A percentile compares a stretch with the other conserved stretches of the same genome.
Conservation (phyloP, 805 yeast genomes). For the Naumovozyma baii region DNA sequence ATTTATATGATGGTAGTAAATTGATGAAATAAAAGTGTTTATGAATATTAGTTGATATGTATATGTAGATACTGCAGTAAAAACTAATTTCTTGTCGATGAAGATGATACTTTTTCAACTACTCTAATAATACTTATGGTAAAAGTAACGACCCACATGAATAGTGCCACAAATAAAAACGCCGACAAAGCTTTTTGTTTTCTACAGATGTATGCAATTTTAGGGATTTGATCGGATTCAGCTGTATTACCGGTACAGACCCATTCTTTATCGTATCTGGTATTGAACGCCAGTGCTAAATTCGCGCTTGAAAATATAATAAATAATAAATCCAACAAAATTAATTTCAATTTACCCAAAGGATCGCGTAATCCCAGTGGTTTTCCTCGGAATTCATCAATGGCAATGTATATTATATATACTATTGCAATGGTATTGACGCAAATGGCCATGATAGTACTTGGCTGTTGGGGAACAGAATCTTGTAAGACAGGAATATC, state of each 20-base stretch:
- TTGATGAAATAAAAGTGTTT: too few relatives aligned
- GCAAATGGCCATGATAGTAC: constrained; percentile 85
- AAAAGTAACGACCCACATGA: constrained; percentile 79
- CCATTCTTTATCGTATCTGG: constrained; percentile 75
- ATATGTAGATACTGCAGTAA: too few relatives aligned
- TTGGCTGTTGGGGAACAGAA: constrained; percentile 61
- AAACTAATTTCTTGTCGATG: constrained; percentile 12
- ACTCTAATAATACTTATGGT: constrained; percentile 75
- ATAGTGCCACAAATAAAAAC: constrained; percentile 63
- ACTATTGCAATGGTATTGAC: constrained; percentile 72
- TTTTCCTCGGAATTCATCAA: constrained; percentile 85
- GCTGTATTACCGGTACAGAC: constrained; percentile 40
- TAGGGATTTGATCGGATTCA: constrained; percentile 20
- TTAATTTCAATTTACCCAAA: constrained; percentile 66
- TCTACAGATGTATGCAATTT: constrained; percentile 50
- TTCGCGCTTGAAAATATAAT: constrained; percentile 86
- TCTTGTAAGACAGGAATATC: constrained; percentile 6
- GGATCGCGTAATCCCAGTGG: constrained; percentile 89
- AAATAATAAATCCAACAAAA: constrained; percentile 74
- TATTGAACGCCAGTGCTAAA: constrained; percentile 73
- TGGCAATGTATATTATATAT: constrained; percentile 72
- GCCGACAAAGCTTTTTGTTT: constrained; percentile 73
- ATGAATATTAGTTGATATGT: not conserved
- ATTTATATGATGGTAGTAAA: too few relatives aligned
- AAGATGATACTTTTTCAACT: constrained; percentile 48